Conservation (phyloP, 2,329 filamentous ascomycete genomes). For the Metarhizium brunneum region DNA sequence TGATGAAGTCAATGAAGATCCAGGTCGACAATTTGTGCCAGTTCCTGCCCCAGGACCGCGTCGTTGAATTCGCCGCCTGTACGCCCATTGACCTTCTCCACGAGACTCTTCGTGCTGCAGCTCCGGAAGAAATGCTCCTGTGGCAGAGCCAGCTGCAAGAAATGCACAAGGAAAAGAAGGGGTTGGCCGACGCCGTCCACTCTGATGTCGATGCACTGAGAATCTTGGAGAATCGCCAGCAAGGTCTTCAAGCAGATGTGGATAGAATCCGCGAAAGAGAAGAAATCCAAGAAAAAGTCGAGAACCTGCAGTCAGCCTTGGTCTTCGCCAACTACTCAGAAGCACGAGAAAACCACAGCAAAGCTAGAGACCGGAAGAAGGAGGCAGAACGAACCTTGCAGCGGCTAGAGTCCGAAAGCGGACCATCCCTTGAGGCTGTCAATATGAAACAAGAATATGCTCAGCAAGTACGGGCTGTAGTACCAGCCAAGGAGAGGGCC, state of each 20-base stretch:
- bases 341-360: slow-evolving; percentile 35
- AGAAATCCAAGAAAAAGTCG: slow-evolving; percentile 53
- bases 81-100: slow-evolving; percentile 72
- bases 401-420: slow-evolving; percentile 46
- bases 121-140: slow-evolving; percentile 66
- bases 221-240: slow-evolving; percentile 63
- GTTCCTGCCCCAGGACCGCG: slow-evolving; percentile 91
- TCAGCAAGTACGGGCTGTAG: slow-evolving; percentile 43
- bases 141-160: slow-evolving; percentile 69
- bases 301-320: slow-evolving; percentile 54
- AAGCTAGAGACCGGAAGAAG: slow-evolving; percentile 46
- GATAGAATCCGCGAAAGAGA: slow-evolving; percentile 71
- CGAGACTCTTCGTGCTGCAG: slow-evolving; percentile 83
- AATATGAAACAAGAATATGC: slow-evolving; percentile 62
- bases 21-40: slow-evolving; percentile 98
- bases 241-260: slow-evolving; percentile 69
- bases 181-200: slow-evolving; percentile 46
- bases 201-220: slow-evolving; percentile 53
- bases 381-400: slow-evolving; percentile 47
- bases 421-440: slow-evolving; percentile 61
- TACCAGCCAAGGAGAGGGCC: slow-evolving; percentile 42
- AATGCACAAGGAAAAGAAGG: slow-evolving; percentile 59
- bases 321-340: slow-evolving; percentile 57
- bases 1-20: slow-evolving; percentile 69
- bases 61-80: slow-evolving; percentile 84